A percentile compares a stretch with the other conserved stretches of the same genome.
Conservation (phyloP, 2,329 filamentous ascomycete genomes). For the Geosmithia flava region DNA sequence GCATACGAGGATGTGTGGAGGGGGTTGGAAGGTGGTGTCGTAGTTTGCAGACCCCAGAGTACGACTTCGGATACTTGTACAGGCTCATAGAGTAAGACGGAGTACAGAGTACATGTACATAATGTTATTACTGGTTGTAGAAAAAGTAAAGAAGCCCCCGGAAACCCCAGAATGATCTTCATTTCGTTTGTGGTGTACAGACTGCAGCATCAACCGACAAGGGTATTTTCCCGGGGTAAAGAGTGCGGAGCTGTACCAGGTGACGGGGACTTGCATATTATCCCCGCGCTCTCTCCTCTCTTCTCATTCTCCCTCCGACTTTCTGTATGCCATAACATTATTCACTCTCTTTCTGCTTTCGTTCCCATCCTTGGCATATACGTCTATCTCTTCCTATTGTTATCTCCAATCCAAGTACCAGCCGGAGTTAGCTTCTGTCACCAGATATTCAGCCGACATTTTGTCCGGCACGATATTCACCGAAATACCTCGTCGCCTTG, state of each 20-base stretch:
- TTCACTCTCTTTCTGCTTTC: background rate
- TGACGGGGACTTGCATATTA: constrained; percentile 1
- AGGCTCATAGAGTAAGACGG: no score
- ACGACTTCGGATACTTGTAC: no score
- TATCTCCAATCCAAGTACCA: background rate
- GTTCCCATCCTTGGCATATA: background rate
- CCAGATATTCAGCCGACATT: background rate
- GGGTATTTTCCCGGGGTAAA: background rate
- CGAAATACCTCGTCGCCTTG: no score
- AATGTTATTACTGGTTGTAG: no score
- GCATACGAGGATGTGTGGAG: no score
- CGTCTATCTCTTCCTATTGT: background rate
- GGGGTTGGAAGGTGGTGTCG: no score
- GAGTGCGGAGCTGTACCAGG: constrained; percentile 2
- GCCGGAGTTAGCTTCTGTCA: background rate
- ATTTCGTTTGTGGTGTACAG: no score
- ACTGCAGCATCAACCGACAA: background rate
- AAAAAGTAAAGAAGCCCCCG: no score
- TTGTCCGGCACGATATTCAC: no score
- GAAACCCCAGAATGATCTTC: no score
- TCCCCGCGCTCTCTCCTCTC: background rate
- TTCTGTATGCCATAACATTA: background rate
- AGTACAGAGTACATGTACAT: no score
- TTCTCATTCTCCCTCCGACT: background rate
- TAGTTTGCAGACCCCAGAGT: no score